These are phyloP conservation scores for Penicillium mononematosum DNA, from an alignment of 495 filamentous ascomycete species.

Conservation along the genomic window DNA sequence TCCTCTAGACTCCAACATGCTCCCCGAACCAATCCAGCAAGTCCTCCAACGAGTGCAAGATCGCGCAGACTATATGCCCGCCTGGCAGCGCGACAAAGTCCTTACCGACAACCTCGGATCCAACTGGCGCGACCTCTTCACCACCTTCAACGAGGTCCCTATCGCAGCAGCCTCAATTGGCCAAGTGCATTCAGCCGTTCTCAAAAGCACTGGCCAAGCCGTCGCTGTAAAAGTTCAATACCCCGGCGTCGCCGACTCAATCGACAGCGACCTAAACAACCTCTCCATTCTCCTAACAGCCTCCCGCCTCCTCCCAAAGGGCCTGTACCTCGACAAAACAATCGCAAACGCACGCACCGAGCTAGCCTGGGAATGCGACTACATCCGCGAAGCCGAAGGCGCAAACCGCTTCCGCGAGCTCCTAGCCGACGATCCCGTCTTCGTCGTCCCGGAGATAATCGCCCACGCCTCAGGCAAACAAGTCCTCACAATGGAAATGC, in stretches of 20 bases:
- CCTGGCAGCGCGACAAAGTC: slow-evolving; percentile 84
- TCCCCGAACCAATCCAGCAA: slow-evolving; percentile 78
- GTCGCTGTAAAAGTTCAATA: slow-evolving; percentile 98
- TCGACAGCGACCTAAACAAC: slow-evolving; percentile 93
- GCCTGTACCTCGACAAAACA: slow-evolving; percentile 92
- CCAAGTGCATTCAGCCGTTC: slow-evolving; percentile 84
- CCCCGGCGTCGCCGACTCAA: slow-evolving; percentile 92
- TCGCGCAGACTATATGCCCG: slow-evolving; percentile 96
- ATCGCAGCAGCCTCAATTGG: slow-evolving; percentile 98
- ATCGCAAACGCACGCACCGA: slow-evolving; percentile 95
- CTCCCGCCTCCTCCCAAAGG: slow-evolving; percentile 83
- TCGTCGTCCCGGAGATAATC: slow-evolving; percentile 75
- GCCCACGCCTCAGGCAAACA: slow-evolving; percentile 78
- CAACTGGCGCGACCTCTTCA: slow-evolving; percentile 82
- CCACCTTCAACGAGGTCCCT: slow-evolving; percentile 82
- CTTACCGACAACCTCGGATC: slow-evolving; percentile 73
- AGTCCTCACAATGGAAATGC: slow-evolving; percentile 90
- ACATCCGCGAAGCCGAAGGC: slow-evolving; percentile 80
- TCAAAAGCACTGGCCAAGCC: slow-evolving; percentile 68
- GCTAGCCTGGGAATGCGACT: slow-evolving; percentile 96
- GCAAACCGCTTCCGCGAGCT: slow-evolving; percentile 70
- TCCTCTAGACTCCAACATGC: slow-evolving; percentile 79
- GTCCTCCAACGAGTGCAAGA: slow-evolving; percentile 94
- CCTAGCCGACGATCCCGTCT: slow-evolving; percentile 69
- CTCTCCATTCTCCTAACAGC: slow-evolving; percentile 86